A percentile compares a stretch with the other conserved stretches of the same genome.
Evolutionary conservation across 768 basidiomycete species (phyloP).

Genomic region (Hortiboletus campestris): DNA sequence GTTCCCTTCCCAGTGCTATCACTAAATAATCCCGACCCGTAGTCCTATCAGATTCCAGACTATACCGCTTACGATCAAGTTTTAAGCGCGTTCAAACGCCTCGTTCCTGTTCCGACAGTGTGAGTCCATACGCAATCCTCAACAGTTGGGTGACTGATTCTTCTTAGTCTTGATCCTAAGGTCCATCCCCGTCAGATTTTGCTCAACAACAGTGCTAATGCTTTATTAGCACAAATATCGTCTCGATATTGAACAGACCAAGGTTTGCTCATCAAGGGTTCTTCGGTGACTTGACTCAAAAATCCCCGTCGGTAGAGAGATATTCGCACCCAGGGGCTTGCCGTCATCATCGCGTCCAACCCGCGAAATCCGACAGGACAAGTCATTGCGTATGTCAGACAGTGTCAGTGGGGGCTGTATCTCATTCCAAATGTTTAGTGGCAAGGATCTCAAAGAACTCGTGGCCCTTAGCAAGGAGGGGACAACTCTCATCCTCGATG

Average conservation of each 20-base stretch:
- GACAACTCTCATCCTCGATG: slow-evolving; percentile 83
- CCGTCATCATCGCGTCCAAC: slow-evolving; percentile 86
- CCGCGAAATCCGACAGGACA: slow-evolving; percentile 99
- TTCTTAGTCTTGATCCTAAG: slow-evolving; percentile 45
- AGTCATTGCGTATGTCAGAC: slow-evolving; percentile 53
- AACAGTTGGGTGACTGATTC: neutral
- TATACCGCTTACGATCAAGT: slow-evolving; percentile 90
- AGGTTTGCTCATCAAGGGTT: slow-evolving; percentile 37
- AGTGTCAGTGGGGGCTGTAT: neutral
- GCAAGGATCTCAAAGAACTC: slow-evolving; percentile 78
- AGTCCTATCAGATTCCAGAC: slow-evolving; percentile 90
- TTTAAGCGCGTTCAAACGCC: slow-evolving; percentile 79
- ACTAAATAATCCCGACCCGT: neutral
- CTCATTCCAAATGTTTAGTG: slow-evolving; percentile 41
- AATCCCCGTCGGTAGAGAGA: slow-evolving; percentile 51
- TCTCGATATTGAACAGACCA: slow-evolving; percentile 77
- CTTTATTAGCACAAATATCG: slow-evolving; percentile 58
- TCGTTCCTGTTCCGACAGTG: slow-evolving; percentile 90
- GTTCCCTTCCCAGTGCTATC: neutral
- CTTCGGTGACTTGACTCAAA: slow-evolving; percentile 1
- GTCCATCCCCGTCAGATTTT: slow-evolving; percentile 20
- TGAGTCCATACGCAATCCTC: slow-evolving; percentile 37
- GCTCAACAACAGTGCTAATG: slow-evolving; percentile 3
- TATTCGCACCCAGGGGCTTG: slow-evolving; percentile 77
- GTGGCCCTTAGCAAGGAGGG: slow-evolving; percentile 71